phyloP scores from a whole-genome alignment of 2,329 filamentous ascomycete genomes.

The Alternaria triticina region DNA sequence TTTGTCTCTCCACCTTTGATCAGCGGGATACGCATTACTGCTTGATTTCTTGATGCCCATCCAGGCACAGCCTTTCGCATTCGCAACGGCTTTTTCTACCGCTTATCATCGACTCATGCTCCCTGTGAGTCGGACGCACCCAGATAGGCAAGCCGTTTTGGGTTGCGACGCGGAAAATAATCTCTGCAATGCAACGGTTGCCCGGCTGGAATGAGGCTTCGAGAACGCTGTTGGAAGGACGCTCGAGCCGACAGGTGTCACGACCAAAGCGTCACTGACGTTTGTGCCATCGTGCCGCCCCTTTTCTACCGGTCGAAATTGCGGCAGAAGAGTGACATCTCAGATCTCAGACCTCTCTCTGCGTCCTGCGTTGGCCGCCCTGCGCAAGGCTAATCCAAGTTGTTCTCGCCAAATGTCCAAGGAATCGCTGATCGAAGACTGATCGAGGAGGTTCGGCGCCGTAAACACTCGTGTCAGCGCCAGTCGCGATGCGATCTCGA shows the following conservation, averaged over 20 bases:
- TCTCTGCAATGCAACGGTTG: constrained; percentile 1
- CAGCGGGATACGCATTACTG: constrained; percentile 10
- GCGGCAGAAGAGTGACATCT: constrained; percentile 27
- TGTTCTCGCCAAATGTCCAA: constrained; percentile 16
- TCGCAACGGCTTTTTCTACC: neutral
- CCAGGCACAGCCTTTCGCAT: neutral
- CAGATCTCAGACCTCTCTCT: constrained; percentile 19
- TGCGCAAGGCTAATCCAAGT: constrained; percentile 13
- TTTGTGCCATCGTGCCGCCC: constrained; percentile 15
- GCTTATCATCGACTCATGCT: constrained; percentile 3
- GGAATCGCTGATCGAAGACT: constrained; percentile 1
- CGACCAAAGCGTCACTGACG: constrained; percentile 2
- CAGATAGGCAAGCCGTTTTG: constrained; percentile 6
- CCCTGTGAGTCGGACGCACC: neutral
- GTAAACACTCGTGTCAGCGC: constrained; percentile 11
- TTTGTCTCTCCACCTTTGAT: constrained; percentile 14
- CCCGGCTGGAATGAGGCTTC: constrained; percentile 27
- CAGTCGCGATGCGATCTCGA: constrained; percentile 7
- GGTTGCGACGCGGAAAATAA: constrained; percentile 11
- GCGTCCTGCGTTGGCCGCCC: constrained; percentile 12
- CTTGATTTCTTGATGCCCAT: neutral
- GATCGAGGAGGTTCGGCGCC: constrained; percentile 14
- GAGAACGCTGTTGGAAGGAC: constrained; percentile 35
- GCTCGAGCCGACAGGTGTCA: constrained; percentile 32
- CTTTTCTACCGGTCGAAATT: constrained; percentile 27